Evolutionary conservation across 2,329 filamentous ascomycete species (phyloP).

Genomic region (Karstenula rhodostoma): DNA sequence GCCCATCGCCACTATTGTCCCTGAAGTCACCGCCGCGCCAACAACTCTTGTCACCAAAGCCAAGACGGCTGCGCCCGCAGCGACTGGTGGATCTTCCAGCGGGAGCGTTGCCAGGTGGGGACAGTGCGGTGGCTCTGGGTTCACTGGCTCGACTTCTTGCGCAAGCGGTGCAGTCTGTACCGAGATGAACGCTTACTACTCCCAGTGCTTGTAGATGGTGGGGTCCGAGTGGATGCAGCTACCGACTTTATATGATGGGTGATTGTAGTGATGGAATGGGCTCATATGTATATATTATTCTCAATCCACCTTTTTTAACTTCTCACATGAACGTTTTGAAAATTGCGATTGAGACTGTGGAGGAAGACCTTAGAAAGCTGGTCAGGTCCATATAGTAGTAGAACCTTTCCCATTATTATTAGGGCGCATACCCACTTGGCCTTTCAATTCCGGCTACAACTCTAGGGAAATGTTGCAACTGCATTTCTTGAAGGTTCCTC

Average conservation of each 20-base stretch:
- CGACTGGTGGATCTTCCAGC: not conserved
- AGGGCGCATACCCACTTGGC: too few relatives aligned
- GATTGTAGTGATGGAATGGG: not conserved
- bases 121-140: not conserved
- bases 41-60: not conserved
- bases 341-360: too few relatives aligned
- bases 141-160: not conserved
- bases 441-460: too few relatives aligned
- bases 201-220: conserved; percentile 51
- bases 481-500: too few relatives aligned
- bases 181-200: conserved; percentile 56
- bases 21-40: not conserved
- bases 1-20: not conserved
- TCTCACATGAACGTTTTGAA: not conserved
- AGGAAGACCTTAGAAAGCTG: too few relatives aligned
- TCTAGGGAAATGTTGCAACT: too few relatives aligned
- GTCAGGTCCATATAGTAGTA: too few relatives aligned
- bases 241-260: not conserved
- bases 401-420: too few relatives aligned
- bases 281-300: not conserved
- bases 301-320: not conserved
- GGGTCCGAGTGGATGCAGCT: not conserved
- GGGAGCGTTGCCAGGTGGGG: conserved; percentile 1
- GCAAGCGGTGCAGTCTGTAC: conserved; percentile 51
- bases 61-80: not conserved